phyloP scores from a whole-genome alignment of 257 asterid species.

The Paulownia fortunei region DNA sequence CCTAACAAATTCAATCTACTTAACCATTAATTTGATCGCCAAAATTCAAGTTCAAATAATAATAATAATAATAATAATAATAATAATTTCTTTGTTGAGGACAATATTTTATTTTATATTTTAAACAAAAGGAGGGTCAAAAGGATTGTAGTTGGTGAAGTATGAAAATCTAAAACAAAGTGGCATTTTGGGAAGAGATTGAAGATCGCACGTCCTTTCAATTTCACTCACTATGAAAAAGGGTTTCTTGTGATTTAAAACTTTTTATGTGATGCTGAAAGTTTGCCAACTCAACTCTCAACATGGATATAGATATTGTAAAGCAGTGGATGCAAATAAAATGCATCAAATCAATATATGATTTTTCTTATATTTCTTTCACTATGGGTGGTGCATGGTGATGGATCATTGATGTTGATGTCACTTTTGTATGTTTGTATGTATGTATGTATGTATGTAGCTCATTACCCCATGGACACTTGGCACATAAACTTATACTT shows the following conservation, averaged over 20 bases:
- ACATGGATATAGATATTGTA: background rate
- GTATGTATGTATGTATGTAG: background rate
- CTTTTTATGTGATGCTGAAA: slow-evolving; percentile 42
- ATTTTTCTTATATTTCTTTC: background rate
- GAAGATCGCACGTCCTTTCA: slow-evolving; percentile 35
- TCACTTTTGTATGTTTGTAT: background rate
- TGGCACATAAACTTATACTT: background rate
- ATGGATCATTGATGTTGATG: slow-evolving; percentile 33
- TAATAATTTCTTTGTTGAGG: too few relatives aligned
- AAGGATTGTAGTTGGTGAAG: slow-evolving; percentile 14
- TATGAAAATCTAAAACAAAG: slow-evolving; percentile 13
- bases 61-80: too few relatives aligned
- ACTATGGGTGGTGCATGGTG: slow-evolving; percentile 35
- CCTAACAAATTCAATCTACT: too few relatives aligned
- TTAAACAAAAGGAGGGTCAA: background rate
- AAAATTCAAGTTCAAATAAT: too few relatives aligned
- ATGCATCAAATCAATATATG: slow-evolving; percentile 29
- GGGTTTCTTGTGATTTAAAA: slow-evolving; percentile 20
- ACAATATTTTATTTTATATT: too few relatives aligned
- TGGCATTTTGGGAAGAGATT: slow-evolving; percentile 30
- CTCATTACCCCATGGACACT: background rate
- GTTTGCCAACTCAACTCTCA: slow-evolving; percentile 38
- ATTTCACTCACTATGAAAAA: slow-evolving; percentile 29
- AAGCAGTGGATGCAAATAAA: slow-evolving; percentile 43
- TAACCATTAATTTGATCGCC: too few relatives aligned